These are phyloP conservation scores for Circinella minor DNA, from an alignment of 371 early-diverging fungal genomes.

Conservation along the genomic window DNA sequence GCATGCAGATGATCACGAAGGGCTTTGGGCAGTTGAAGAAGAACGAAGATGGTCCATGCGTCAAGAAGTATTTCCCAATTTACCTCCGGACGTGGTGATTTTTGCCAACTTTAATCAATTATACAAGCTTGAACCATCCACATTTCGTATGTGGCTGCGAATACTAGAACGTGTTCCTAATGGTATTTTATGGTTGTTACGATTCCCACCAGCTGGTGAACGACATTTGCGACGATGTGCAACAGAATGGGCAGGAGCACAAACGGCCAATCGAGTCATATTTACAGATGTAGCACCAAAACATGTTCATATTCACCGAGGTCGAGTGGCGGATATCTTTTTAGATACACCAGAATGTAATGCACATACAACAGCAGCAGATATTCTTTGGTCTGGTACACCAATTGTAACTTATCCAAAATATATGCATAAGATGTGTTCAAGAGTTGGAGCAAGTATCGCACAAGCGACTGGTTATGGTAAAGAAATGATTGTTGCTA, in stretches of 20 bases:
- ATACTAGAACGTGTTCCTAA: slow-evolving; percentile 85
- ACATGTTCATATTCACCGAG: slow-evolving; percentile 91
- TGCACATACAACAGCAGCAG: slow-evolving; percentile 94
- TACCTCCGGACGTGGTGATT: slow-evolving; percentile 83
- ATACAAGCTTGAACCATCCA: slow-evolving; percentile 87
- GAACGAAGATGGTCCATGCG: slow-evolving; percentile 86
- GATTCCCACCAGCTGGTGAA: slow-evolving; percentile 91
- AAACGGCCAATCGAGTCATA: slow-evolving; percentile 82
- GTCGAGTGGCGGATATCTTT: slow-evolving; percentile 91
- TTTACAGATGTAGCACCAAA: slow-evolving; percentile 94
- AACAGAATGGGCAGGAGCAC: slow-evolving; percentile 74
- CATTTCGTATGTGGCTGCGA: slow-evolving; percentile 84
- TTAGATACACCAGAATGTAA: slow-evolving; percentile 95
- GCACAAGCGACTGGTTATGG: slow-evolving; percentile 88
- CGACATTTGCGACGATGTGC: slow-evolving; percentile 76
- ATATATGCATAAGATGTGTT: slow-evolving; percentile 90
- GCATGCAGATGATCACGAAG: slow-evolving; percentile 43
- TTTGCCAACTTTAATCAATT: slow-evolving; percentile 96
- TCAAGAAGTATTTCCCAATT: slow-evolving; percentile 81
- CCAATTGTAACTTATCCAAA: slow-evolving; percentile 92
- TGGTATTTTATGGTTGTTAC: slow-evolving; percentile 86
- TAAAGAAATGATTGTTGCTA: slow-evolving; percentile 79
- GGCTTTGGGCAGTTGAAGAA: slow-evolving; percentile 79
- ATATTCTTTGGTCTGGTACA: slow-evolving; percentile 94
- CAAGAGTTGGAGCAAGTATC: slow-evolving; percentile 88